A percentile compares a stretch with the other conserved stretches of the same genome.
These are phyloP conservation scores for Boletus mariae DNA, from an alignment of 1,284 basidiomycete genomes.

Conservation along the genomic window DNA sequence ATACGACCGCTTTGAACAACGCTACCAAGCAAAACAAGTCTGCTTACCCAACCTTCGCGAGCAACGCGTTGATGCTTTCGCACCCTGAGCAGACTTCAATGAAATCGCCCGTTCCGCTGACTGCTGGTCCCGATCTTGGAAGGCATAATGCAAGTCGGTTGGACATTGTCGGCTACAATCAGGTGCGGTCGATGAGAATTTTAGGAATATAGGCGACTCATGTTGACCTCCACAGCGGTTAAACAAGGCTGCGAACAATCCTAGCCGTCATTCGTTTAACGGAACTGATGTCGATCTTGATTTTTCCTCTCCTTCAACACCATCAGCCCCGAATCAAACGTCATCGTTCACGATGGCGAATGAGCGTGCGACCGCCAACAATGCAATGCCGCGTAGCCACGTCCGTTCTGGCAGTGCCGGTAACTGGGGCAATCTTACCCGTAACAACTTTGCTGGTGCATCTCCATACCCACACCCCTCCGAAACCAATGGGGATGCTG, in stretches of 20 bases:
- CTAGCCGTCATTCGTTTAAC: constrained; percentile 69
- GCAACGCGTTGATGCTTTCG: constrained; percentile 68
- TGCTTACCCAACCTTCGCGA: constrained; percentile 72
- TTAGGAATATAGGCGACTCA: constrained; percentile 9
- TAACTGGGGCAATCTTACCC: constrained; percentile 65
- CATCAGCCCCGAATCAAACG: constrained; percentile 35
- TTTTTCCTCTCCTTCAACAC: constrained; percentile 49
- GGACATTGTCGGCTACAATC: constrained; percentile 68
- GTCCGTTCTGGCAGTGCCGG: constrained; percentile 73
- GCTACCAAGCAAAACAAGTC: constrained; percentile 77
- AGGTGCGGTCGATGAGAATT: constrained; percentile 44
- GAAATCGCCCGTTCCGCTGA: constrained; percentile 73
- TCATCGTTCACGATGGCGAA: constrained; percentile 48
- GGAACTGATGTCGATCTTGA: constrained; percentile 61
- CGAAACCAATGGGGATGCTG: constrained; percentile 53
- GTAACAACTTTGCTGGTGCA: constrained; percentile 45
- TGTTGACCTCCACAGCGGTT: constrained; percentile 38
- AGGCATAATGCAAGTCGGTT: constrained; percentile 62
- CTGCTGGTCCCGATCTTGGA: constrained; percentile 77
- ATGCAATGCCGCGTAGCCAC: constrained; percentile 50
- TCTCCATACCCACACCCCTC: constrained; percentile 55
- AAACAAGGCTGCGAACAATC: constrained; percentile 49
- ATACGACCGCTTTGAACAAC: constrained; percentile 62
- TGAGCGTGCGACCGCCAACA: constrained; percentile 30
- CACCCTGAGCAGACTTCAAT: constrained; percentile 54